These are phyloP conservation scores for Bauhinia variegata DNA, from an alignment of 306 rosid genomes.

Conservation along the genomic window DNA sequence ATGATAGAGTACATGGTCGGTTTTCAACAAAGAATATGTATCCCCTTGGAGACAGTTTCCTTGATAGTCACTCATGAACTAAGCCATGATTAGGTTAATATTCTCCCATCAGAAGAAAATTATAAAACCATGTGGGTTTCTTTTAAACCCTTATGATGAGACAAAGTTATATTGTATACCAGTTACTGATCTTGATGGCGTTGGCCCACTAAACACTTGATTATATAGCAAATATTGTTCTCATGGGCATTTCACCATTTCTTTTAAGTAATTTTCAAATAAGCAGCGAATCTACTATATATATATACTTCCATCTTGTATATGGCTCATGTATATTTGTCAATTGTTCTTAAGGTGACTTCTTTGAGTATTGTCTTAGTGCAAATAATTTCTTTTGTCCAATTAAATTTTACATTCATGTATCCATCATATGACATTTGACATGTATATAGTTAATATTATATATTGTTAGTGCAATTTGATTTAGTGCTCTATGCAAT, in stretches of 20 bases:
- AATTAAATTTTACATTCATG: background rate
- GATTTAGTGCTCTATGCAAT: no score
- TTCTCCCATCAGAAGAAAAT: constrained; percentile 28
- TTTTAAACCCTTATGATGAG: constrained; percentile 19
- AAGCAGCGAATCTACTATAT: no score
- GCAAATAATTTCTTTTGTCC: background rate
- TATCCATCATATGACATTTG: background rate
- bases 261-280: background rate
- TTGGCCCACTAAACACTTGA: constrained; percentile 33
- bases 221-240: background rate
- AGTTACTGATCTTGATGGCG: constrained; percentile 14
- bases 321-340: constrained; percentile 18
- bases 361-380: background rate
- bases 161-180: background rate
- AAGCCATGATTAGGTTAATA: constrained; percentile 6
- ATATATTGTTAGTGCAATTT: no score
- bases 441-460: no score
- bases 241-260: constrained; percentile 9
- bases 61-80: background rate
- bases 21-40: no score
- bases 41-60: background rate
- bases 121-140: constrained; percentile 32
- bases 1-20: no score
- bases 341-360: constrained; percentile 18
- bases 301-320: background rate